phyloP scores from a whole-genome alignment of 2,329 filamentous ascomycete species.

The Botryotinia globosa region DNA sequence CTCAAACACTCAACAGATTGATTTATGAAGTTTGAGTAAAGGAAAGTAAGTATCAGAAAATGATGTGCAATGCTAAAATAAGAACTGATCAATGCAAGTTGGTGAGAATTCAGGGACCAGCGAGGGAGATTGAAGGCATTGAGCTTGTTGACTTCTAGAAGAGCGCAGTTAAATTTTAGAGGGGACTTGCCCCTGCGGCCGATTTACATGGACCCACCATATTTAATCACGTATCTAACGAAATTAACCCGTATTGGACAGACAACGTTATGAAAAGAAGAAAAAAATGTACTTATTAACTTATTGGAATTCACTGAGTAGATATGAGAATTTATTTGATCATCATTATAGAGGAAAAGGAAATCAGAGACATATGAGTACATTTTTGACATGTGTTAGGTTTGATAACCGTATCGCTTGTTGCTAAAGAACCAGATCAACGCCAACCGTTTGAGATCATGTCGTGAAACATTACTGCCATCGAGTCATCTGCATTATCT shows the following conservation, averaged over 20 bases:
- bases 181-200: slow-evolving; percentile 22
- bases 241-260: slow-evolving; percentile 18
- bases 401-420: not conserved
- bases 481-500: not conserved
- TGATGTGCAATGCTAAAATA: slow-evolving; percentile 16
- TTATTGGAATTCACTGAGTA: not conserved
- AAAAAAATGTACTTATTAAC: not conserved
- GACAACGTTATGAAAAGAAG: not conserved
- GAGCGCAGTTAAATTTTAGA: slow-evolving; percentile 19
- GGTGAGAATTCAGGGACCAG: not conserved
- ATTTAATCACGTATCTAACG: slow-evolving; percentile 1
- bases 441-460: not conserved
- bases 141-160: slow-evolving; percentile 16
- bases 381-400: not conserved
- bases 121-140: slow-evolving; percentile 15
- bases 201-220: slow-evolving; percentile 12
- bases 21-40: slow-evolving; percentile 3
- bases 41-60: slow-evolving; percentile 13
- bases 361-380: not conserved
- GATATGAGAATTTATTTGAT: not conserved
- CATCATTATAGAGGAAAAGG: not conserved
- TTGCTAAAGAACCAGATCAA: not conserved
- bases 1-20: slow-evolving; percentile 10
- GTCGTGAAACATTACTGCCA: not conserved
- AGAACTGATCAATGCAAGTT: slow-evolving; percentile 13